phyloP scores from a whole-genome alignment of 768 basidiomycete species.

The Termitomyces sp. region DNA sequence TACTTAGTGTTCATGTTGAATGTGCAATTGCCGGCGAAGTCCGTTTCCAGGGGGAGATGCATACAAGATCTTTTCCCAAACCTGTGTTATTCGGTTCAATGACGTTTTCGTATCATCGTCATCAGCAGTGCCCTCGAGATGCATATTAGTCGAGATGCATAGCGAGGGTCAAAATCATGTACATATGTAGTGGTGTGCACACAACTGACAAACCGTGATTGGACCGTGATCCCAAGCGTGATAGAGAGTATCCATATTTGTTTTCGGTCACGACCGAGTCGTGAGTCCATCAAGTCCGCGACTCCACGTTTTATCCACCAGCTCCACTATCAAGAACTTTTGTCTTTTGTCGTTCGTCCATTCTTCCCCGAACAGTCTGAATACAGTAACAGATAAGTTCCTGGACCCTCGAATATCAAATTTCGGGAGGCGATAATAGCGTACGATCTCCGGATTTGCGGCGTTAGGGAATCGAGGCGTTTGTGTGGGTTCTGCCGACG shows the following conservation, averaged over 20 bases:
- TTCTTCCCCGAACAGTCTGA: not conserved
- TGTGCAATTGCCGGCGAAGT: not conserved
- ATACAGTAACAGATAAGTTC: not conserved
- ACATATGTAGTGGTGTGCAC: too few relatives aligned
- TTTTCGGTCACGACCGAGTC: too few relatives aligned
- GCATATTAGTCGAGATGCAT: not conserved
- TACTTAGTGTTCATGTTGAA: not conserved
- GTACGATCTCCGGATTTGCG: not conserved
- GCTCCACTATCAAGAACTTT: not conserved
- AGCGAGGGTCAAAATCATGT: not conserved
- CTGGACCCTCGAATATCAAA: not conserved
- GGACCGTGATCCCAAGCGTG: not conserved
- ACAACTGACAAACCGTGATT: not conserved
- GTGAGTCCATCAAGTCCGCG: too few relatives aligned
- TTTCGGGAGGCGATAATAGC: not conserved
- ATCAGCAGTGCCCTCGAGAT: not conserved
- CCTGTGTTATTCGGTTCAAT: slow-evolving; percentile 2
- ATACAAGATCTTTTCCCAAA: not conserved
- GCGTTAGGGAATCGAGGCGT: not conserved
- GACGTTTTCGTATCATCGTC: not conserved
- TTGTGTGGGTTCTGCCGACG: not conserved
- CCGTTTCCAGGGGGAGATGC: slow-evolving; percentile 7
- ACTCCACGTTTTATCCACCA: not conserved
- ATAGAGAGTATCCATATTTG: not conserved
- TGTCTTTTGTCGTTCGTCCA: not conserved